Evolutionary conservation across 1,284 basidiomycete species (phyloP).

Genomic region (Moesziomyces antarcticus): DNA sequence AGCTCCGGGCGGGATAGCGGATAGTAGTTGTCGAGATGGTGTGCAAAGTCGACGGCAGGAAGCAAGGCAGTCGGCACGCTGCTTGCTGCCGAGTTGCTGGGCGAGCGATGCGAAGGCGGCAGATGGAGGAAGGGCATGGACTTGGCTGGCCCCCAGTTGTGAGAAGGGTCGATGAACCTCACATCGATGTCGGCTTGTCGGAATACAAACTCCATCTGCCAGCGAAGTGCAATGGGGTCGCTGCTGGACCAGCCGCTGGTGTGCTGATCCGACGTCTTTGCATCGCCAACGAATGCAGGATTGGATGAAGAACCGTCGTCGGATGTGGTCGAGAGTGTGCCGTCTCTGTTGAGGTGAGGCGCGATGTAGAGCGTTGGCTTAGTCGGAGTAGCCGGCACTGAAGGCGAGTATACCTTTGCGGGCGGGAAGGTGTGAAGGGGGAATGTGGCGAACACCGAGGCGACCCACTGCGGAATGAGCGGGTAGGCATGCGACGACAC

Average conservation of each 20-base stretch:
- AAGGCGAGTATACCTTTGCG: slow-evolving; percentile 27
- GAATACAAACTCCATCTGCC: slow-evolving; percentile 61
- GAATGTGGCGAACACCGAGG: slow-evolving; percentile 42
- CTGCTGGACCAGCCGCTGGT: slow-evolving; percentile 53
- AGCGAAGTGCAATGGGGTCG: slow-evolving; percentile 57
- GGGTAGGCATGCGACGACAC: slow-evolving; percentile 17
- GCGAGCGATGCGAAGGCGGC: slow-evolving; percentile 10
- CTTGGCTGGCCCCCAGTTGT: slow-evolving; percentile 54
- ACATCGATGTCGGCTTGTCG: slow-evolving; percentile 46
- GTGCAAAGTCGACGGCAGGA: slow-evolving; percentile 27
- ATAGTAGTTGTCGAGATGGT: slow-evolving; percentile 52
- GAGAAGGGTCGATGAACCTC: slow-evolving; percentile 42
- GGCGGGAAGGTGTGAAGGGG: slow-evolving; percentile 43
- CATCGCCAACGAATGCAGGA: background rate
- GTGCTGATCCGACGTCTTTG: background rate
- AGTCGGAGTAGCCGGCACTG: slow-evolving; percentile 16
- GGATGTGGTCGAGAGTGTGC: slow-evolving; percentile 11
- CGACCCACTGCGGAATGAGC: slow-evolving; percentile 35
- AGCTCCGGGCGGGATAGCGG: slow-evolving; percentile 44
- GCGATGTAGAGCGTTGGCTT: slow-evolving; percentile 48
- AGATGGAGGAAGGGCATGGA: slow-evolving; percentile 56
- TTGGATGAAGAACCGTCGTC: background rate
- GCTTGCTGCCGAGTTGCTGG: slow-evolving; percentile 11
- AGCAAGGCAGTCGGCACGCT: slow-evolving; percentile 29
- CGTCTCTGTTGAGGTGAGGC: slow-evolving; percentile 42